Conservation (phyloP, 805 yeast genomes). For the Blastobotrys attinorum region DNA sequence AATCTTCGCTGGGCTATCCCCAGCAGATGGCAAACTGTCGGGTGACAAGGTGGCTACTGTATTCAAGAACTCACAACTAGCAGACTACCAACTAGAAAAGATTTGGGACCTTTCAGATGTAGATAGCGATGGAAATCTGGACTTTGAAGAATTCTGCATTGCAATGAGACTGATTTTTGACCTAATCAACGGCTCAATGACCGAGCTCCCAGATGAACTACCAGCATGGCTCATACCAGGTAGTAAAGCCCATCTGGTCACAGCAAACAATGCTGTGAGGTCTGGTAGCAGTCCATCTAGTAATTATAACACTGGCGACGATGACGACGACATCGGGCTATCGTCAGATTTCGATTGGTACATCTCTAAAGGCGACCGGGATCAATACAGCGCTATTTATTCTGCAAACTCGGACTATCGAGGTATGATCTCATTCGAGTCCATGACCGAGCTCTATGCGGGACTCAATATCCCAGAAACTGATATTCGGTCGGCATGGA, state of each 20-base stretch:
- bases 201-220: constrained; percentile 56
- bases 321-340: constrained; percentile 57
- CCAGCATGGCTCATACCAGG: constrained; percentile 95
- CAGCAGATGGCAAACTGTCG: constrained; percentile 66
- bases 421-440: constrained; percentile 72
- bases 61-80: constrained; percentile 78
- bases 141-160: constrained; percentile 95
- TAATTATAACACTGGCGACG: constrained; percentile 33
- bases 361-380: constrained; percentile 79
- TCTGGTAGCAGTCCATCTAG: constrained; percentile 7
- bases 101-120: constrained; percentile 87
- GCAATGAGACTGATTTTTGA: constrained; percentile 95
- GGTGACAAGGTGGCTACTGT: constrained; percentile 84
- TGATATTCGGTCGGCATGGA: constrained; percentile 90
- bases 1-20: constrained; percentile 83
- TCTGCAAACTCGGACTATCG: constrained; percentile 63
- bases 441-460: constrained; percentile 59
- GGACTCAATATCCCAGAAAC: constrained; percentile 74
- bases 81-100: constrained; percentile 65
- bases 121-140: constrained; percentile 84
- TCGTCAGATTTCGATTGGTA: constrained; percentile 89
- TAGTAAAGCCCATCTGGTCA: constrained; percentile 73
- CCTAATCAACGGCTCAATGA: constrained; percentile 63
- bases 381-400: constrained; percentile 72
- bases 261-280: constrained; percentile 61